Evolutionary conservation across 352 stramenopile genomes (phyloP), one percentile per base, ranked within the genome.

Genomic region (Phytophthora chlamydospora): DNA sequence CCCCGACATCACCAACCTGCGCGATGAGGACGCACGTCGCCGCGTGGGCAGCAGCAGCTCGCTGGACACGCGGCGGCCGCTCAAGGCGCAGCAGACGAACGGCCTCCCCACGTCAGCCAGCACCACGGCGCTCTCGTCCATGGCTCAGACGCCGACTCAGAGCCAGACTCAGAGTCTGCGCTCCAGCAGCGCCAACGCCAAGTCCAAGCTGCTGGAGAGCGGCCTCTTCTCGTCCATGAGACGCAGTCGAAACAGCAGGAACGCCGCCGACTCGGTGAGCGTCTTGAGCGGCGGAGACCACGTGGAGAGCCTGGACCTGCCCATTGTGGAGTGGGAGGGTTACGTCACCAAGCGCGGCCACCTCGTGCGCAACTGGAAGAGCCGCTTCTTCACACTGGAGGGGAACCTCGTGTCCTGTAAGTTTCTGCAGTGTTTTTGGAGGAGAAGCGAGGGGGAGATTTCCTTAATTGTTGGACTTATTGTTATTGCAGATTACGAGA

Each of bases 331-430:
- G 60, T 96, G 88, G 88, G 88, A 96, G 70, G 88, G 88, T 35
- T 96, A 95, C 59, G 88, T 94, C n/a, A 93, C 84, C n/a, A 96
- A 96, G 68, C 76, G 86, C 33, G 86, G 88, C 0, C 85, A 96
- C 50, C 68, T 96, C 34, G 85, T 96, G 56, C 81, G 86, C 44
- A 95, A 96, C 67, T 96, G 88, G 88, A 96, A 95, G 52, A 80
- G 82, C 62, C 77, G 88, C 12, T 96, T 93, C 48, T 96, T 96
- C 67, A 95, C 86, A 32, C 66, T 96, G 16, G 88, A 96, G 34
- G 86, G 85, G 41, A 96, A 92, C 58, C 71, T 91, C 43, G 55
- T 96, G 33, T 96, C 85, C 27, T 96, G 80, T 89, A 74, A 27
- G 80, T 68, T 9, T 12, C 4, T 13, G 17, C 19, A 47, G 7